A percentile compares a stretch with the other conserved stretches of the same genome.
Evolutionary conservation across 345 rosid genomes (phyloP).

Genomic region (Dovyalis caffra): DNA sequence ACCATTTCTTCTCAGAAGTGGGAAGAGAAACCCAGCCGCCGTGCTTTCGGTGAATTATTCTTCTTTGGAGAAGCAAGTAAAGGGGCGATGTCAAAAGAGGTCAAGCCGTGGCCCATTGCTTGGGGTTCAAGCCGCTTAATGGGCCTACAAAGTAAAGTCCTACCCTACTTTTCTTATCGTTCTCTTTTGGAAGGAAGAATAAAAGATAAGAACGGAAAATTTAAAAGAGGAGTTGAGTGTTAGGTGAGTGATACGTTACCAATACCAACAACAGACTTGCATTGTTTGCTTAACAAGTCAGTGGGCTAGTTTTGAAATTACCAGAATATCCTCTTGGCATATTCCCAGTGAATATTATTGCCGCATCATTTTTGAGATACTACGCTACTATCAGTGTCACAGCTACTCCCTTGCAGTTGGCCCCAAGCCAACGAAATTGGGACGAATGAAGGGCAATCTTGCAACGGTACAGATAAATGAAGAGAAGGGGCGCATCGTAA

Average conservation of each 20-base stretch:
- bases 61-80: neutral
- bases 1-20: neutral
- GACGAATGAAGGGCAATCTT: neutral
- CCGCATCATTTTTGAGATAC: neutral
- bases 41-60: neutral
- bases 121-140: neutral
- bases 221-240: neutral
- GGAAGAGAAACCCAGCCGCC: too few species aligned
- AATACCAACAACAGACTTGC: too few species aligned
- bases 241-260: too few species aligned
- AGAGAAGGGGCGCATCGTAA: neutral
- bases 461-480: neutral
- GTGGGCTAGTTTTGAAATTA: neutral
- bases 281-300: neutral
- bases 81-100: too few species aligned
- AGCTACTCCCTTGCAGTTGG: neutral
- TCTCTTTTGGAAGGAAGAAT: neutral
- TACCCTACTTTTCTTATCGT: neutral
- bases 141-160: neutral
- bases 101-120: too few species aligned
- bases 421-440: neutral
- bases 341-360: neutral
- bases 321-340: conserved; percentile 8
- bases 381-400: neutral
- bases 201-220: neutral